Evolutionary conservation across 495 filamentous ascomycete species (phyloP).

Genomic region (Geopyxis carbonaria): DNA sequence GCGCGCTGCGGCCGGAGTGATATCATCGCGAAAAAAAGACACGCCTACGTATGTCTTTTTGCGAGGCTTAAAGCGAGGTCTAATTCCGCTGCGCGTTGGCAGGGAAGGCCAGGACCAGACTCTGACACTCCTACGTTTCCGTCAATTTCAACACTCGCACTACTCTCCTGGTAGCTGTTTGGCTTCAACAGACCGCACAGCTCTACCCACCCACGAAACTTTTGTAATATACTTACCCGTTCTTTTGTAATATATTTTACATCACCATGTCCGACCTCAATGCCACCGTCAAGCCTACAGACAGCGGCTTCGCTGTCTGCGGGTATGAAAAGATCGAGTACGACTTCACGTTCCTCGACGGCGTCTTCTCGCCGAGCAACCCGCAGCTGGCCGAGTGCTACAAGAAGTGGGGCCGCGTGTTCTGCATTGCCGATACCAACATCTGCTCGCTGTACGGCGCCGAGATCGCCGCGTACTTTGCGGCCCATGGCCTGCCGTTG

Average conservation of each 20-base stretch:
- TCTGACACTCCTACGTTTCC: no score
- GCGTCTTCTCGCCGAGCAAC: slow-evolving; percentile 38
- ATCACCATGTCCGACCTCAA: slow-evolving; percentile 42
- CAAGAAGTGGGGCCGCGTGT: slow-evolving; percentile 37
- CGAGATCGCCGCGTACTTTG: slow-evolving; percentile 42
- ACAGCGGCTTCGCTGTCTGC: slow-evolving; percentile 41
- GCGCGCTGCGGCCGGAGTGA: no score
- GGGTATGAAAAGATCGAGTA: slow-evolving; percentile 52
- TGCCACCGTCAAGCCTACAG: slow-evolving; percentile 38
- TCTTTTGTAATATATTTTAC: slow-evolving; percentile 3
- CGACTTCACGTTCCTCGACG: slow-evolving; percentile 48
- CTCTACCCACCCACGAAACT: no score
- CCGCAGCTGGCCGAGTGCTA: slow-evolving; percentile 40
- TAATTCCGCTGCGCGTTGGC: no score
- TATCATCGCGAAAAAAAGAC: no score
- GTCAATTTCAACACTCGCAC: background rate
- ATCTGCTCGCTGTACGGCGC: slow-evolving; percentile 41
- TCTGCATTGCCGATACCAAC: slow-evolving; percentile 45
- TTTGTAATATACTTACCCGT: slow-evolving; percentile 1
- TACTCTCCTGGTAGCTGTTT: no score
- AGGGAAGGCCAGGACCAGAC: no score
- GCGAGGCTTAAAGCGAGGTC: no score
- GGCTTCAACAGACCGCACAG: slow-evolving; percentile 8
- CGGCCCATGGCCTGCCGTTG: slow-evolving; percentile 35
- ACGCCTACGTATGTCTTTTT: no score